Conservation (phyloP, 2,329 filamentous ascomycete genomes). For the Phyllachora maydis region DNA sequence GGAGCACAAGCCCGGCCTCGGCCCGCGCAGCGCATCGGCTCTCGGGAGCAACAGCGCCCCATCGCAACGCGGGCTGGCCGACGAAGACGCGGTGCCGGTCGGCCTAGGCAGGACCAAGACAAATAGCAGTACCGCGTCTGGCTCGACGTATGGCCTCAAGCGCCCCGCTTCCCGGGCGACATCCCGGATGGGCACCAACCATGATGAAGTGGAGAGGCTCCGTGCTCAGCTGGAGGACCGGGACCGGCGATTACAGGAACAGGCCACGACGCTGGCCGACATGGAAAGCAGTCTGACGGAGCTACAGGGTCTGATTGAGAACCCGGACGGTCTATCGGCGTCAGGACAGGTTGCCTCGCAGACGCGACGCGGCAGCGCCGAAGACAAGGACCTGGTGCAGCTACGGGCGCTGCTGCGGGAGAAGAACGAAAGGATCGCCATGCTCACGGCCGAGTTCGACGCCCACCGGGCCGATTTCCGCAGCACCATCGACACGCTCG, state of each 20-base stretch:
- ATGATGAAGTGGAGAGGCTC: conserved; percentile 47
- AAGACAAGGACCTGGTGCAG: conserved; percentile 55
- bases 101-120: conserved; percentile 28
- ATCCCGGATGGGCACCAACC: conserved; percentile 7
- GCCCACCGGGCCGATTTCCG: conserved; percentile 87
- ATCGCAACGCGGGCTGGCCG: conserved; percentile 21
- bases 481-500: conserved; percentile 89
- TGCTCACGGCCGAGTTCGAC: conserved; percentile 88
- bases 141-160: too few species aligned
- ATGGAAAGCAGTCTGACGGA: conserved; percentile 84
- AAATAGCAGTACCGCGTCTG: conserved; percentile 31
- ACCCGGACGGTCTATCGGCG: conserved; percentile 24
- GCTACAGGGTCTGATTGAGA: conserved; percentile 47
- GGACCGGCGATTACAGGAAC: conserved; percentile 74
- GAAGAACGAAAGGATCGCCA: conserved; percentile 90
- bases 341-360: conserved; percentile 10
- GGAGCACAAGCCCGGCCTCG: conserved; percentile 28
- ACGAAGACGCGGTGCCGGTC: conserved; percentile 35
- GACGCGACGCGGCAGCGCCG: conserved; percentile 24
- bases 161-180: conserved; percentile 29
- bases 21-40: conserved; percentile 37
- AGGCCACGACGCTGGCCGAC: conserved; percentile 61
- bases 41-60: conserved; percentile 21
- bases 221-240: conserved; percentile 60
- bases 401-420: conserved; percentile 70